Evolutionary conservation across 1,139 yeast genomes (phyloP), one percentile per base, ranked within the genome.

Genomic region (Hanseniaspora gamundiae): DNA sequence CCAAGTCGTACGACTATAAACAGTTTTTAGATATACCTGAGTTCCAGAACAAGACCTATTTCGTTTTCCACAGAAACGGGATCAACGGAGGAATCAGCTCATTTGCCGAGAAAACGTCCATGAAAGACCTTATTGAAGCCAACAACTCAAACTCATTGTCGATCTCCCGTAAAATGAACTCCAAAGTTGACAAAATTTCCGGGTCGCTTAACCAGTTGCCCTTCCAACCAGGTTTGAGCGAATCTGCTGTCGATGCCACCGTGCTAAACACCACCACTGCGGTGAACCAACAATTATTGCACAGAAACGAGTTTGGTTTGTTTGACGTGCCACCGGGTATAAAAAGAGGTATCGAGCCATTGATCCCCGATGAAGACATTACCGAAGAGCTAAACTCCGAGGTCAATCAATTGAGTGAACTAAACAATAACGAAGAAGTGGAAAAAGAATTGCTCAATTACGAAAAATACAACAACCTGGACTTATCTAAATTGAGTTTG

Each of bases 321-420:
- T 84, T 80, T 56, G 94, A 85, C 58, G 64, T 76, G 1, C 93
- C 97, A 0, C 93, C 82, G 22, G 95, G 96, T 0, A 69, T 91
- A 47, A 58, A 74, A 3, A 69, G 97, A 49, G 95, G 96, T 0
- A 66, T 88, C n/a, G 42, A 44, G 3, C 64, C 63, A n/a, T 35
- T 46, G 22, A 40, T 46, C 27, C 31, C 46, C n/a, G 40, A 38
- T 22, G 42, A 46, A 9, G 45, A 45, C 9, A 42, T 40, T 13
- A 49, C 44, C n/a, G 27, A 21, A n/a, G 39, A 21, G 14, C 26
- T 28, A 6, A 27, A 33, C 4, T 40, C 43, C 9, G 51, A 48
- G 14, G 45, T 48, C 14, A 45, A 49, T 21, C 51, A 51, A 17
- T 40, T 53, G 14, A 49, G 50, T 14, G 58, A 52, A n/a, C 40